Evolutionary conservation across 2,329 filamentous ascomycete genomes (phyloP), one percentile per base, ranked within the genome.

Genomic region (Plenodomus biglobosus): DNA sequence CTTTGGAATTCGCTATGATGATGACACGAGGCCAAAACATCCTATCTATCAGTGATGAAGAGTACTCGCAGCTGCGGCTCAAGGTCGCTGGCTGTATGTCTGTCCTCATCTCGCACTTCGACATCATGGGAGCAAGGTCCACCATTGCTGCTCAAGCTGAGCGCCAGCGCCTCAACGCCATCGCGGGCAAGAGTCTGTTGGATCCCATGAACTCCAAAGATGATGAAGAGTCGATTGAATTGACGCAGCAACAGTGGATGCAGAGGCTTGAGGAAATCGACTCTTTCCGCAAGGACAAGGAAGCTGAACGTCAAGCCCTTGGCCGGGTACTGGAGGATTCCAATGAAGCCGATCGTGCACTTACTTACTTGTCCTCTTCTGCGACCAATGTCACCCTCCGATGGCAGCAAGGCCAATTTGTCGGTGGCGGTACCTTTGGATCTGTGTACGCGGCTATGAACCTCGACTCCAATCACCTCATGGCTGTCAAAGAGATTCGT

Each of bases 21-120:
- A 97, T 97, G 87, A 99, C 94, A 0, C 84, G 90, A 43, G 94
- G 94, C 10, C 86, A 92, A 50, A 92, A 96, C 63, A 95, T 99
- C 40, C 75, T 99, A n/a, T 89, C 87, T 1, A 85, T 99, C 50
- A 90, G 87, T 35, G 90, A 96, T 49, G 83, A 87, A 35, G 92
- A 99, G 66, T 99, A 96, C 69, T 82, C 85, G 5, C 85, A 81
- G 55, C 78, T 99, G 53, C 84, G 92, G 38, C 80, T 84, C 48
- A 97, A 96, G 72, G 94, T 99, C 4, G 91, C 91, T 8, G 92
- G 92, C 0, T 99, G 94, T 72, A 99, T 99, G 94, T 92, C 90
- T 17, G 81, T 99, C 19, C 79, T 99, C 40, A 97, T 99, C 59
- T 96, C 92, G 8, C 94, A 99, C 73, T 99, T 99, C 64, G 94